Conservation (phyloP, 2,329 filamentous ascomycete species). For the Epichloe elymi region DNA sequence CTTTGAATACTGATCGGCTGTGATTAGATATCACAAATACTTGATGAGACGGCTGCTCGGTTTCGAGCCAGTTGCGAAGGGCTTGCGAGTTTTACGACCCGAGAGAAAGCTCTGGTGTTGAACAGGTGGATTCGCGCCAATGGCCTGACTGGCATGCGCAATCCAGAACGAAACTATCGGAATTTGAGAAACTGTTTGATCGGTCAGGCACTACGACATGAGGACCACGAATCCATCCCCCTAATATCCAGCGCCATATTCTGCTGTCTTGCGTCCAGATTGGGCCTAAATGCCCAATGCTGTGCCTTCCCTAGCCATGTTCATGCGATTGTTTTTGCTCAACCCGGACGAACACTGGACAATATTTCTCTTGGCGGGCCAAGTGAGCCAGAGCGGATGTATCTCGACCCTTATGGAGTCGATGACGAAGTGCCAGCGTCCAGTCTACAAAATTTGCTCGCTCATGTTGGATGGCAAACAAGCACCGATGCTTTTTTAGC, state of each 20-base stretch:
- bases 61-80: slow-evolving; percentile 41
- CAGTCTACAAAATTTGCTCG: slow-evolving; percentile 47
- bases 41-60: slow-evolving; percentile 48
- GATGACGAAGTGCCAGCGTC: slow-evolving; percentile 50
- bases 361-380: slow-evolving; percentile 25
- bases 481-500: slow-evolving; percentile 40
- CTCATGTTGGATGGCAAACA: slow-evolving; percentile 30
- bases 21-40: slow-evolving; percentile 42
- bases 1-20: not conserved
- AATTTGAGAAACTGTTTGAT: slow-evolving; percentile 80
- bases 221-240: slow-evolving; percentile 67
- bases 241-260: slow-evolving; percentile 81
- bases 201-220: slow-evolving; percentile 61
- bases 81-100: slow-evolving; percentile 44
- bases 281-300: slow-evolving; percentile 65
- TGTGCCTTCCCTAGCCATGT: slow-evolving; percentile 79
- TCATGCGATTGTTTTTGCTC: slow-evolving; percentile 60
- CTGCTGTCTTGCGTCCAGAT: slow-evolving; percentile 59
- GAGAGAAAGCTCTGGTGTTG: slow-evolving; percentile 54
- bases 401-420: slow-evolving; percentile 68
- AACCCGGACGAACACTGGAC: slow-evolving; percentile 47
- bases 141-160: slow-evolving; percentile 57
- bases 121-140: slow-evolving; percentile 55
- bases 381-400: slow-evolving; percentile 44
- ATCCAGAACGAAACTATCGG: slow-evolving; percentile 55